phyloP scores from a whole-genome alignment of 495 filamentous ascomycete species.

The Penicillium verhagenii region DNA sequence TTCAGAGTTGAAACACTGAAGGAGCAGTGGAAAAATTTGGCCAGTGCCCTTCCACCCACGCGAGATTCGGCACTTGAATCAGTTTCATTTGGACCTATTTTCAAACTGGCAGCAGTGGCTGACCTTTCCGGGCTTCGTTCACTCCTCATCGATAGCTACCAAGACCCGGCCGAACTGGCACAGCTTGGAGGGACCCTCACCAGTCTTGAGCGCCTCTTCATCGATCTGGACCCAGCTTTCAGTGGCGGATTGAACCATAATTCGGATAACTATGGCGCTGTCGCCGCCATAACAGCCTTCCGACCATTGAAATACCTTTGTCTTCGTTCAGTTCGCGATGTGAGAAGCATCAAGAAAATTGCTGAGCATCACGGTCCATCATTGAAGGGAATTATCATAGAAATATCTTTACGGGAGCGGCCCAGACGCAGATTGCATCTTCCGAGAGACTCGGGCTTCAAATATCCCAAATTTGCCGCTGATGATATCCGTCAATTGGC shows the following conservation, averaged over 20 bases:
- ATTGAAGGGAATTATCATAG: constrained; percentile 11
- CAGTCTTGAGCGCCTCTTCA: not conserved
- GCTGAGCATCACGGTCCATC: constrained; percentile 10
- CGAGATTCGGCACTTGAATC: not conserved
- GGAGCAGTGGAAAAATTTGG: not conserved
- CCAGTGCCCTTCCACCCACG: not conserved
- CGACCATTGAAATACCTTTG: constrained; percentile 9
- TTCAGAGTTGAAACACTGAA: not conserved
- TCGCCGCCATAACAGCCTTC: constrained; percentile 9
- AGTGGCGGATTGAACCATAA: too few relatives aligned
- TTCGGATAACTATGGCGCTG: not conserved
- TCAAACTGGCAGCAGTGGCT: not conserved
- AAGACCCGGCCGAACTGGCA: not conserved
- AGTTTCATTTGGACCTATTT: not conserved
- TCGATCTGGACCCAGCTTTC: not conserved
- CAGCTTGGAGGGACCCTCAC: not conserved
- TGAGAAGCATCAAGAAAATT: constrained; percentile 1
- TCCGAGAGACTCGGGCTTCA: too few relatives aligned
- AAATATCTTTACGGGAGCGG: not conserved
- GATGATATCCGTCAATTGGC: not conserved
- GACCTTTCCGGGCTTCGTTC: not conserved
- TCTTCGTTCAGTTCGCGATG: not conserved
- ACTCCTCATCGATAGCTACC: not conserved
- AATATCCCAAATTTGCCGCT: not conserved
- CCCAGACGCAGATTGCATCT: too few relatives aligned